Evolutionary conservation across 805 yeast species (phyloP).

Genomic region (Kazachstania psychrophila): DNA sequence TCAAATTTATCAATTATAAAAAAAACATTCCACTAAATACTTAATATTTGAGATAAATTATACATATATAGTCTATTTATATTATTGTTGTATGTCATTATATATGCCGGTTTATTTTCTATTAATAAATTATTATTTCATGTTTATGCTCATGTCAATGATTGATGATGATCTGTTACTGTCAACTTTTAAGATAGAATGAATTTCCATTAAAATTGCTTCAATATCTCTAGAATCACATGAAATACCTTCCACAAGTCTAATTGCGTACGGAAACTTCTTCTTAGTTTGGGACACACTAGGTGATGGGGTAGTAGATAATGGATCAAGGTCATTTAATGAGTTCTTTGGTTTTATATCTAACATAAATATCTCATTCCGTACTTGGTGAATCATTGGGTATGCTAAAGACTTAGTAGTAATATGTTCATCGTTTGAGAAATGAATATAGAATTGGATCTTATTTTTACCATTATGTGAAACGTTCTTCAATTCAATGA

Average conservation of each 20-base stretch:
- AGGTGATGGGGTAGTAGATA: neutral
- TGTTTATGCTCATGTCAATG: neutral
- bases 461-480: constrained; percentile 20
- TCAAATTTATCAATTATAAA: too few relatives aligned
- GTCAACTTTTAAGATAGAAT: constrained; percentile 12
- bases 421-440: constrained; percentile 25
- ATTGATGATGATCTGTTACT: constrained; percentile 1
- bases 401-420: constrained; percentile 22
- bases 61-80: too few relatives aligned
- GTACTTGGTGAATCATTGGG: constrained; percentile 24
- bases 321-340: neutral
- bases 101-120: too few relatives aligned
- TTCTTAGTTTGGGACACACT: neutral
- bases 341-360: constrained; percentile 9
- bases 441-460: constrained; percentile 24
- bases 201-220: constrained; percentile 21
- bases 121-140: too few relatives aligned
- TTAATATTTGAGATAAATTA: too few relatives aligned
- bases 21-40: too few relatives aligned
- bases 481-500: constrained; percentile 24
- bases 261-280: constrained; percentile 14
- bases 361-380: constrained; percentile 24
- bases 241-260: constrained; percentile 24
- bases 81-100: too few relatives aligned
- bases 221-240: constrained; percentile 26